A percentile compares a stretch with the other conserved stretches of the same genome.
Conservation (phyloP, 2,329 filamentous ascomycete genomes). For the Hawksworthiomyces lignivorus region DNA sequence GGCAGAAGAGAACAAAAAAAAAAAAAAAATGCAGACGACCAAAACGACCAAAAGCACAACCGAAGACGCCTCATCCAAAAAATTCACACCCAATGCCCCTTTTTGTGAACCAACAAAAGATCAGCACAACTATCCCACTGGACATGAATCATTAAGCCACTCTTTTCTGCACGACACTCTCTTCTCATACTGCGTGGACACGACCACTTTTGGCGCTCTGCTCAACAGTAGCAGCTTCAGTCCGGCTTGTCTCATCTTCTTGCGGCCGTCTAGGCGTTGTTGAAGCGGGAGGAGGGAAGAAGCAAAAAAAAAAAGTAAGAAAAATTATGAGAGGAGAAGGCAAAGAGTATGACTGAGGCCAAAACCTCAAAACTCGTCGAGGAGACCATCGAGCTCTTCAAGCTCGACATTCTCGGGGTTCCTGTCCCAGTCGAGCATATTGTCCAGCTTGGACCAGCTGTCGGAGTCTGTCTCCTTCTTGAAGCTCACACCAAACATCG, state of each 20-base stretch:
- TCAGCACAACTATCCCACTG: too few relatives aligned
- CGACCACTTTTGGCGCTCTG: too few relatives aligned
- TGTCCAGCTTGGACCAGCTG: constrained; percentile 37
- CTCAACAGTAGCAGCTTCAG: too few relatives aligned
- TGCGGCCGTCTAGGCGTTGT: too few relatives aligned
- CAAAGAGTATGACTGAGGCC: not conserved
- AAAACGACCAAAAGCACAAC: not conserved
- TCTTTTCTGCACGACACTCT: too few relatives aligned
- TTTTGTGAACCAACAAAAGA: not conserved
- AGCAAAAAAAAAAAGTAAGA: not conserved
- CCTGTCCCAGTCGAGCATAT: constrained; percentile 50
- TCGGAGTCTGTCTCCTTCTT: constrained; percentile 33
- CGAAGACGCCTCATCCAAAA: not conserved
- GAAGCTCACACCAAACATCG: constrained; percentile 35
- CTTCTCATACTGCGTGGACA: too few relatives aligned
- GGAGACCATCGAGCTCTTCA: constrained; percentile 83
- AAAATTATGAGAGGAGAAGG: too few relatives aligned
- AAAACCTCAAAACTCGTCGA: constrained; percentile 59
- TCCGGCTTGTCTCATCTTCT: too few relatives aligned
- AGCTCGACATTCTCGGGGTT: constrained; percentile 86
- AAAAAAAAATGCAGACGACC: not conserved
- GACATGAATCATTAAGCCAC: too few relatives aligned
- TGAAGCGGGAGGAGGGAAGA: not conserved
- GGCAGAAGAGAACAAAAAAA: not conserved
- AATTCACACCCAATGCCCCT: not conserved